Evolutionary conservation across 2,329 filamentous ascomycete species (phyloP), one percentile per base, ranked within the genome.

Genomic region (Epichloe scottii): DNA sequence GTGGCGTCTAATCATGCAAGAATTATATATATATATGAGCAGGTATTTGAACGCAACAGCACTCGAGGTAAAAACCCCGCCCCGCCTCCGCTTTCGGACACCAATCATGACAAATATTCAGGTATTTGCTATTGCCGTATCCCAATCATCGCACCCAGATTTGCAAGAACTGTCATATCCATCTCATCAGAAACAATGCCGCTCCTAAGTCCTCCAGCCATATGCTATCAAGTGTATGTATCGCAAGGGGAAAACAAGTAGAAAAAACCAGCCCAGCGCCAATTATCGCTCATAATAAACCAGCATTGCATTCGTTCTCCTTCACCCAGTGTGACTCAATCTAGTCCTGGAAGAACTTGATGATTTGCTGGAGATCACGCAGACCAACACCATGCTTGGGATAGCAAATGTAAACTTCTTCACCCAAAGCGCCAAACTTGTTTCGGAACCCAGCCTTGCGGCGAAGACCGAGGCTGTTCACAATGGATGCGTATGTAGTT

Each of bases 361-460:
- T 76, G 58, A 96, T 81, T n/a, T 89, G 88, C 64, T 86, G 81
- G 55, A 89, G 81, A 42, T 89, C 90, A 55, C 83, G 80, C 44
- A 90, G 81, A 2, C 89, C 89, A 30, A 96, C 75, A 7, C 90
- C 89, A 62, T 89, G 84, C 52, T 85, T 83, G 40, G 90, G 90
- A 68, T 95, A 96, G 63, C 87, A 89, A 58, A 96, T 89, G 68
- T 88, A 96, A 30, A 91, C 82, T 46, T 86, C 82, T 62, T 95
- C 89, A 54, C 90, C 88, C 52, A 81, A 73, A 4, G 87, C 87
- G 49, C 90, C 90, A 65, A 96, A 81, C 76, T 96, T 96, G 71
- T 87, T 85, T 54, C 90, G 76, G 72, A 96, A 96, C 65, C 90
- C 89, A 50, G 81, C 84, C 79, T 95, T 95, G 63, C 85, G 81